Evolutionary conservation across 2,329 filamentous ascomycete species (phyloP).

Genomic region (Hansfordia pulvinata): DNA sequence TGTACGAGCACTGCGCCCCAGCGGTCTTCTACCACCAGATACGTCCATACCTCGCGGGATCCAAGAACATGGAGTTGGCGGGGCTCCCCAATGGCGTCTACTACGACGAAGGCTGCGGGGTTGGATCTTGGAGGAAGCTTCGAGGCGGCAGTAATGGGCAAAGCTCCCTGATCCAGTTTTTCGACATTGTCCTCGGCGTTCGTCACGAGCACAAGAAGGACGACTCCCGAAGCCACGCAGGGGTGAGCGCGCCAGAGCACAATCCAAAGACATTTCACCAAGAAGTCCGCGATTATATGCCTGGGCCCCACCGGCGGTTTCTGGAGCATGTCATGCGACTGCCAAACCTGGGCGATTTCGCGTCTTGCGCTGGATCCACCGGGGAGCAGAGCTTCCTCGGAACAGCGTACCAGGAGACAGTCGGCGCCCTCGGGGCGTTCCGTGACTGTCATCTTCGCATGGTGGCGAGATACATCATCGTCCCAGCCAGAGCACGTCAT

Average conservation of each 20-base stretch:
- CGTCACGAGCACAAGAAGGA: slow-evolving; percentile 44
- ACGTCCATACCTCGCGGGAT: slow-evolving; percentile 77
- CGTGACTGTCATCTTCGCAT: slow-evolving; percentile 82
- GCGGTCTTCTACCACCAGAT: slow-evolving; percentile 83
- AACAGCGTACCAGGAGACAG: slow-evolving; percentile 52
- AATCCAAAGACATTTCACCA: slow-evolving; percentile 28
- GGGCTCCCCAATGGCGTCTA: slow-evolving; percentile 74
- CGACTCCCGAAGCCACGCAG: slow-evolving; percentile 7
- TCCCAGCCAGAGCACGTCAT: slow-evolving; percentile 28
- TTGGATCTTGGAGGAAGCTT: slow-evolving; percentile 58
- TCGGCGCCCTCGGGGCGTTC: slow-evolving; percentile 62
- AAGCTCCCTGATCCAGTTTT: slow-evolving; percentile 84
- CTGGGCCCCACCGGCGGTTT: slow-evolving; percentile 68
- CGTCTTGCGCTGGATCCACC: slow-evolving; percentile 36
- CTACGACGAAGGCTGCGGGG: slow-evolving; percentile 62
- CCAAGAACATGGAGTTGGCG: slow-evolving; percentile 80
- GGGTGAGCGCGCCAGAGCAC: slow-evolving; percentile 2
- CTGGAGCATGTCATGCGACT: slow-evolving; percentile 55
- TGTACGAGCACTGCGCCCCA: slow-evolving; percentile 84
- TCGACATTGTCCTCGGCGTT: slow-evolving; percentile 75
- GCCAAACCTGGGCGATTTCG: slow-evolving; percentile 63
- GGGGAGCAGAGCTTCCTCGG: slow-evolving; percentile 30
- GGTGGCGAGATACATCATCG: slow-evolving; percentile 79
- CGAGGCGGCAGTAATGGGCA: slow-evolving; percentile 92
- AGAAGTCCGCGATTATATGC: slow-evolving; percentile 84